These are phyloP conservation scores for Cyphellophora attinorum DNA, from an alignment of 2,329 filamentous ascomycete species.

Conservation along the genomic window DNA sequence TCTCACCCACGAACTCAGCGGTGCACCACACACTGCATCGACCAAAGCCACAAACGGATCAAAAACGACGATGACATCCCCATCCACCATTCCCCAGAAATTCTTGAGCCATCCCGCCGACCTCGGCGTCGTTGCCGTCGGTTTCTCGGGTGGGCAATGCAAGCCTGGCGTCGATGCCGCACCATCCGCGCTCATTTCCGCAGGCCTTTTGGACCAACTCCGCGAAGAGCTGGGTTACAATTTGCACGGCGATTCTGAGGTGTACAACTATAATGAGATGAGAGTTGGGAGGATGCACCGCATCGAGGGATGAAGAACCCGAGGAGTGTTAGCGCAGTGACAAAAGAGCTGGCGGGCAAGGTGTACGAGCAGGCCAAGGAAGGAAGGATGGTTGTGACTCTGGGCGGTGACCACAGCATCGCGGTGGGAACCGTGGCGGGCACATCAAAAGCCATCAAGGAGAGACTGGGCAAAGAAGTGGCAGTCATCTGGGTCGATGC, in stretches of 20 bases:
- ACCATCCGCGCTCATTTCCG: conserved; percentile 77
- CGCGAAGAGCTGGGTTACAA: conserved; percentile 79
- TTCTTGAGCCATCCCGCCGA: conserved; percentile 74
- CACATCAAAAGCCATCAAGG: conserved; percentile 73
- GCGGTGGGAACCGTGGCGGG: conserved; percentile 90
- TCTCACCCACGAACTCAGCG: too few relatives aligned
- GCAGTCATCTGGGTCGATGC: conserved; percentile 99
- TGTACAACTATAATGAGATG: conserved; percentile 73
- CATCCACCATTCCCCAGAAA: conserved; percentile 53
- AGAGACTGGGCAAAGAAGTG: conserved; percentile 67
- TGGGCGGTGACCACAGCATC: conserved; percentile 93
- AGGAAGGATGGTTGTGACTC: conserved; percentile 80
- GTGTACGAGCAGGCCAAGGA: conserved; percentile 77
- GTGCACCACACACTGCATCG: too few relatives aligned
- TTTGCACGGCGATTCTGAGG: conserved; percentile 70
- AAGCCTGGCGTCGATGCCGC: conserved; percentile 88
- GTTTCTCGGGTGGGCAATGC: conserved; percentile 92
- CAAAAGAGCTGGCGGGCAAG: conserved; percentile 66
- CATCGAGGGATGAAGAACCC: conserved; percentile 94
- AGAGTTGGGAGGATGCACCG: conserved; percentile 18
- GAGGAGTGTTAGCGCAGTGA: conserved; percentile 75
- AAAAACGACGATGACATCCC: conserved; percentile 51
- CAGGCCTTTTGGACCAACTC: conserved; percentile 76
- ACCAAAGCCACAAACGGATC: too few relatives aligned
- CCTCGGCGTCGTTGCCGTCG: conserved; percentile 85